Evolutionary conservation across 129 eudicot genomes (phyloP).

Genomic region (Apium graveolens): DNA sequence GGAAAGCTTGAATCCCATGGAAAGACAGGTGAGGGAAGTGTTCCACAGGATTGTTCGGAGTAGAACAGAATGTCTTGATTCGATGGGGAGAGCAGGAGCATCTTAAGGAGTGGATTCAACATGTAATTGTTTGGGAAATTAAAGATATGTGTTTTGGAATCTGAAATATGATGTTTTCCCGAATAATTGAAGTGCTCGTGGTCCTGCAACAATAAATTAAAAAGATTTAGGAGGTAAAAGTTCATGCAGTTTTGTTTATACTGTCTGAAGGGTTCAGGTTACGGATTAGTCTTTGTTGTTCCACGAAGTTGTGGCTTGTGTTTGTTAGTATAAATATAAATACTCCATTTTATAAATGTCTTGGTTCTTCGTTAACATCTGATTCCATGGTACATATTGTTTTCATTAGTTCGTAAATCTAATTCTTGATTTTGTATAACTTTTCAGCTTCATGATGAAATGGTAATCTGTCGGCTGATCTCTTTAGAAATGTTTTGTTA

Average conservation of each 20-base stretch:
- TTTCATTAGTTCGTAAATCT: not conserved
- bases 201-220: constrained; percentile 1
- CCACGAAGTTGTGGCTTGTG: constrained; percentile 14
- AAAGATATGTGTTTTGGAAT: not conserved
- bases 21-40: constrained; percentile 45
- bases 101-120: constrained; percentile 11
- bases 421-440: not conserved
- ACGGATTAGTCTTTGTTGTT: constrained; percentile 15
- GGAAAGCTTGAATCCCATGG: constrained; percentile 40
- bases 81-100: constrained; percentile 14
- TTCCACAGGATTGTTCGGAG: constrained; percentile 44
- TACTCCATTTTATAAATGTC: not conserved
- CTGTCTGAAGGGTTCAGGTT: constrained; percentile 12
- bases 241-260: constrained; percentile 8
- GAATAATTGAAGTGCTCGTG: not conserved
- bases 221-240: constrained; percentile 8
- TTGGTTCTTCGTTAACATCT: not conserved
- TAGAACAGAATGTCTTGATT: constrained; percentile 39
- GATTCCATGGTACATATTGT: not conserved
- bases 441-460: not conserved
- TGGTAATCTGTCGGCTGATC: not conserved
- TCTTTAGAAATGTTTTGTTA: not conserved
- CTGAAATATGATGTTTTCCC: not conserved
- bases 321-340: constrained; percentile 3
- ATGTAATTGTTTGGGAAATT: not conserved